Conservation (phyloP, 352 stramenopile genomes). For the Phytophthora agathidicida region DNA sequence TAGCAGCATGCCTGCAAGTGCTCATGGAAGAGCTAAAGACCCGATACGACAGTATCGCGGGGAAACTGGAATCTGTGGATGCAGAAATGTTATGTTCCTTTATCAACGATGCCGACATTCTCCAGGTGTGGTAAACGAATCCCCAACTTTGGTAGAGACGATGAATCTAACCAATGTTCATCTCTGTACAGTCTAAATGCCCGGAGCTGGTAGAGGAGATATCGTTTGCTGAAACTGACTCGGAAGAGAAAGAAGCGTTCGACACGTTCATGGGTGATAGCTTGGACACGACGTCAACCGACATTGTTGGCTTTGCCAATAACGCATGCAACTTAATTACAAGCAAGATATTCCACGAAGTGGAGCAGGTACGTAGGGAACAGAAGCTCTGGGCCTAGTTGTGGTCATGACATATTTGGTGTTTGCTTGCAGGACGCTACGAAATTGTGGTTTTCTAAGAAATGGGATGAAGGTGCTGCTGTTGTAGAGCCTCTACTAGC, state of each 20-base stretch:
- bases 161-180: not conserved
- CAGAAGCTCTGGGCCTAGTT: not conserved
- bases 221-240: constrained; percentile 75
- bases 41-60: constrained; percentile 64
- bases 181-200: constrained; percentile 63
- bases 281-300: constrained; percentile 76
- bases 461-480: constrained; percentile 79
- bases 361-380: constrained; percentile 57
- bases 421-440: constrained; percentile 55
- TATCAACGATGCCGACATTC: constrained; percentile 84
- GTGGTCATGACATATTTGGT: not conserved
- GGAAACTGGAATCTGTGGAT: constrained; percentile 51
- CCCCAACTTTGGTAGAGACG: not conserved
- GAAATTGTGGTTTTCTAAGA: constrained; percentile 81
- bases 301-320: constrained; percentile 80
- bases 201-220: constrained; percentile 85
- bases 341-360: constrained; percentile 80
- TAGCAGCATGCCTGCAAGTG: constrained; percentile 71
- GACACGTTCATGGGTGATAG: constrained; percentile 78
- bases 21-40: constrained; percentile 80
- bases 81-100: constrained; percentile 86
- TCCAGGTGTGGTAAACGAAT: constrained; percentile 54
- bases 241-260: constrained; percentile 79
- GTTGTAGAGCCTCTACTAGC: constrained; percentile 78
- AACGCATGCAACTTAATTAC: constrained; percentile 70